These are phyloP conservation scores for Elongisporangium undulatum DNA, from an alignment of 352 stramenopile genomes.

Conservation along the genomic window DNA sequence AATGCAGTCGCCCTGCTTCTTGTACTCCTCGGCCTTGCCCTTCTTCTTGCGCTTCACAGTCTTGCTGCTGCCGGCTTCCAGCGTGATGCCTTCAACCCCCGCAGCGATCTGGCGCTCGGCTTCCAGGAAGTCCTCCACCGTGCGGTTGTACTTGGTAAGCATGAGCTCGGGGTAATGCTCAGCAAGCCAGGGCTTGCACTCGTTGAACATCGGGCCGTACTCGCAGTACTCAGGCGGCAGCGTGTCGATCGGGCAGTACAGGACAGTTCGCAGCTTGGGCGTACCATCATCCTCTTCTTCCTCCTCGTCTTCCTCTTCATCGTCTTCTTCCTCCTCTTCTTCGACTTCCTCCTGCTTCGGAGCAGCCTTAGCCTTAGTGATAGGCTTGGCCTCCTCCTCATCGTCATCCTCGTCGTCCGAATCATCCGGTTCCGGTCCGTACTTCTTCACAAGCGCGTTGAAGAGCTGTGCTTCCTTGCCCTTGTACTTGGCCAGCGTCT, in stretches of 20 bases:
- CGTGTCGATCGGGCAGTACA: slow-evolving; percentile 84
- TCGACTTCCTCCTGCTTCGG: slow-evolving; percentile 14
- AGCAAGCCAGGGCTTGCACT: slow-evolving; percentile 79
- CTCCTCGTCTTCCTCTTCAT: slow-evolving; percentile 38
- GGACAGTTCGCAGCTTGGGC: slow-evolving; percentile 55
- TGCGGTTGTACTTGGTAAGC: slow-evolving; percentile 84
- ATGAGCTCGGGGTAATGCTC: slow-evolving; percentile 69
- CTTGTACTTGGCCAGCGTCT: slow-evolving; percentile 73
- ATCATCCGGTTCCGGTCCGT: slow-evolving; percentile 74
- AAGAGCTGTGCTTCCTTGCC: slow-evolving; percentile 80
- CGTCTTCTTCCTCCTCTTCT: slow-evolving; percentile 26
- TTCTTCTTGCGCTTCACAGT: slow-evolving; percentile 85
- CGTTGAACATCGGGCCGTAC: slow-evolving; percentile 80
- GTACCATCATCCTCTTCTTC: slow-evolving; percentile 27
- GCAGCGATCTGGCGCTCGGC: slow-evolving; percentile 76
- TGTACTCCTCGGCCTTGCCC: slow-evolving; percentile 70
- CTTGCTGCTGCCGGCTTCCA: slow-evolving; percentile 66
- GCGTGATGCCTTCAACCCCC: slow-evolving; percentile 69
- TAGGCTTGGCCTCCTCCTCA: slow-evolving; percentile 11
- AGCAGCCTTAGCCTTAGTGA: slow-evolving; percentile 6
- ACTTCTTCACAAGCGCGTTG: slow-evolving; percentile 80
- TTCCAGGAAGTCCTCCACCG: slow-evolving; percentile 66
- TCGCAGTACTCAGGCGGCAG: slow-evolving; percentile 84
- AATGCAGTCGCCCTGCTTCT: slow-evolving; percentile 63
- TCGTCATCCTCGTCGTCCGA: slow-evolving; percentile 67